phyloP scores from a whole-genome alignment of 345 rosid genomes.

The Kandelia obovata region DNA sequence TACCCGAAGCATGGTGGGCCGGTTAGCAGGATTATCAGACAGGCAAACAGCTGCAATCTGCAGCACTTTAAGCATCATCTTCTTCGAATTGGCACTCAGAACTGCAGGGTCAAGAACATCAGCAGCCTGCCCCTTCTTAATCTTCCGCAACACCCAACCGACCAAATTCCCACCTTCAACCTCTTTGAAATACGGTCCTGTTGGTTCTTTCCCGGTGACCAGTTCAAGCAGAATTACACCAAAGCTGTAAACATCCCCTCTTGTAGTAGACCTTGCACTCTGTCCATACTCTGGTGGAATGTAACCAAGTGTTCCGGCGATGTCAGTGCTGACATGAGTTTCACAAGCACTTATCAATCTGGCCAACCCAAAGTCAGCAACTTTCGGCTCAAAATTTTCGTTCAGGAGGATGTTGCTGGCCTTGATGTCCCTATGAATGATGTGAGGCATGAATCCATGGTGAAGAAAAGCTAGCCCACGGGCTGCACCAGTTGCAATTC shows the following conservation, averaged over 20 bases:
- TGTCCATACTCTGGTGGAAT: slow-evolving; percentile 96
- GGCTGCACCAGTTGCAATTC: slow-evolving; percentile 74
- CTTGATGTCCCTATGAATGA: slow-evolving; percentile 87
- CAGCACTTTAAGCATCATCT: slow-evolving; percentile 60
- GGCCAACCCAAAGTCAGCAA: slow-evolving; percentile 88
- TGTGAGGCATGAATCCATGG: slow-evolving; percentile 83
- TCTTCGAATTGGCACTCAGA: slow-evolving; percentile 41
- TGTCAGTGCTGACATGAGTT: slow-evolving; percentile 82
- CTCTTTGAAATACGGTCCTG: slow-evolving; percentile 89
- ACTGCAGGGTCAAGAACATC: slow-evolving; percentile 68
- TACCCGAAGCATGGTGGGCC: slow-evolving; percentile 73
- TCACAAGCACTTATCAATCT: slow-evolving; percentile 89
- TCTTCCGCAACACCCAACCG: slow-evolving; percentile 79
- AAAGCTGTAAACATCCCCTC: slow-evolving; percentile 88
- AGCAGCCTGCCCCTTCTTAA: slow-evolving; percentile 50
- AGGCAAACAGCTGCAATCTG: slow-evolving; percentile 61
- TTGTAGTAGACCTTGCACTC: slow-evolving; percentile 67
- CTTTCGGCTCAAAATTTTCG: slow-evolving; percentile 75
- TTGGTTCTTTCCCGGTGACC: slow-evolving; percentile 89
- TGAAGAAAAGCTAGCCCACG: slow-evolving; percentile 80
- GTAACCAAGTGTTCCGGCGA: slow-evolving; percentile 83
- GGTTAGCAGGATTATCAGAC: slow-evolving; percentile 60
- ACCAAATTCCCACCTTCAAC: slow-evolving; percentile 91
- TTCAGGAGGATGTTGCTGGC: slow-evolving; percentile 81
- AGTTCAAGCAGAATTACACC: slow-evolving; percentile 85